phyloP scores from a whole-genome alignment of 2,329 filamentous ascomycete species.

The Xylaria multiplex region DNA sequence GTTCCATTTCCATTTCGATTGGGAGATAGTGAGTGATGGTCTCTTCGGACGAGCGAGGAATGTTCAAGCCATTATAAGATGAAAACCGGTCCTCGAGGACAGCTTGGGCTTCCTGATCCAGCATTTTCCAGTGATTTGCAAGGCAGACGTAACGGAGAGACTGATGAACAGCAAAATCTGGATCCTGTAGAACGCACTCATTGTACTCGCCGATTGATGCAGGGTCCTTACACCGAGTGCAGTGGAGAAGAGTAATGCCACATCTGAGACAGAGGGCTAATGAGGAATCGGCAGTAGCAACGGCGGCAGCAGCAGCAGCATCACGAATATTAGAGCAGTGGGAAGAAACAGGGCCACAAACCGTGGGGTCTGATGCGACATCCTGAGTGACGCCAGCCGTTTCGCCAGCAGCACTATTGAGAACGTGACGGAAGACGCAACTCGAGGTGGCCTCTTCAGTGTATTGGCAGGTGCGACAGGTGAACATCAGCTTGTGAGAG shows the following conservation, averaged over 20 bases:
- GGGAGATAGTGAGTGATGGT: slow-evolving; percentile 40
- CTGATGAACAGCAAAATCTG: slow-evolving; percentile 40
- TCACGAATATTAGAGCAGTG: slow-evolving; percentile 32
- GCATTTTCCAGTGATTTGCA: slow-evolving; percentile 40
- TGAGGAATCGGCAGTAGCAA: slow-evolving; percentile 32
- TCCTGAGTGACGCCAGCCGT: slow-evolving; percentile 98
- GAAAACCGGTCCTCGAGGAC: slow-evolving; percentile 40
- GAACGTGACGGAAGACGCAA: slow-evolving; percentile 94
- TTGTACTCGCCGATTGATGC: slow-evolving; percentile 47
- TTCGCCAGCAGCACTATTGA: slow-evolving; percentile 91
- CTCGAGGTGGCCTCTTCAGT: slow-evolving; percentile 85
- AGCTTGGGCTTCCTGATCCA: slow-evolving; percentile 39
- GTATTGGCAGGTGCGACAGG: slow-evolving; percentile 94
- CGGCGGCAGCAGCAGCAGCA: slow-evolving; percentile 32
- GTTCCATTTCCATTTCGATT: slow-evolving; percentile 31
- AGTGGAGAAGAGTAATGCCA: slow-evolving; percentile 48
- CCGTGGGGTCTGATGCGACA: slow-evolving; percentile 97
- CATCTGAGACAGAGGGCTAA: slow-evolving; percentile 48
- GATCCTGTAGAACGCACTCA: slow-evolving; percentile 39
- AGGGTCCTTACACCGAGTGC: slow-evolving; percentile 44
- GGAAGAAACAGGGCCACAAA: slow-evolving; percentile 71
- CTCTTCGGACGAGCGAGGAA: slow-evolving; percentile 34
- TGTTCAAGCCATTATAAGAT: slow-evolving; percentile 29
- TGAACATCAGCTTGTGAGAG: slow-evolving; percentile 88
- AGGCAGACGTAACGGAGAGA: slow-evolving; percentile 37